phyloP scores from a whole-genome alignment of 208 protist species.

The Trypanosoma caninum region DNA sequence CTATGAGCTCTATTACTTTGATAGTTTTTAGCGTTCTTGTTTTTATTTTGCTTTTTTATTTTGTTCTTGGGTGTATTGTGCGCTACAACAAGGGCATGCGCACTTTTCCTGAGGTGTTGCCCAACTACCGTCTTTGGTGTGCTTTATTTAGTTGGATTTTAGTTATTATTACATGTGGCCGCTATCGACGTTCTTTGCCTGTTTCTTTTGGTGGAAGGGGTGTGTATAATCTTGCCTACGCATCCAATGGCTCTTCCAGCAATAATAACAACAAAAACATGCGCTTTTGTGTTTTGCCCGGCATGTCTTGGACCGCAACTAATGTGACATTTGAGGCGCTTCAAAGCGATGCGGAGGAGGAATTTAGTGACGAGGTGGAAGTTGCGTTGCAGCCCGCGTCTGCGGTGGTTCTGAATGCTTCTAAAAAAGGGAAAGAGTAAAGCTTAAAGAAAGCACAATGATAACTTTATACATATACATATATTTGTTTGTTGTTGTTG shows the following conservation, averaged over 20 bases:
- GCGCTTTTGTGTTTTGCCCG: slow-evolving; percentile 24
- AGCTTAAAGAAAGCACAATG: background rate
- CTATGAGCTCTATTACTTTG: too few relatives aligned
- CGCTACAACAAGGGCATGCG: slow-evolving; percentile 72
- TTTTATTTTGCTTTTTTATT: too few relatives aligned
- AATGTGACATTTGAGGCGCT: slow-evolving; percentile 52
- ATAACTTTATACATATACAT: slow-evolving; percentile 8
- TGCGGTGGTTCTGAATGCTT: slow-evolving; percentile 23
- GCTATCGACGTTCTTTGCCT: too few relatives aligned
- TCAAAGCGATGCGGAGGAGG: slow-evolving; percentile 44
- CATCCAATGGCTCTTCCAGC: background rate
- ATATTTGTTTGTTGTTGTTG: too few relatives aligned
- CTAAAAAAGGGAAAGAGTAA: background rate
- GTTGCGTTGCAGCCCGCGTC: slow-evolving; percentile 34
- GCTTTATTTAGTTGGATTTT: slow-evolving; percentile 22
- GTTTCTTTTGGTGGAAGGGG: too few relatives aligned
- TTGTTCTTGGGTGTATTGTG: slow-evolving; percentile 60
- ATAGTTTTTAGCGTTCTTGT: too few relatives aligned
- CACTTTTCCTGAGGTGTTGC: slow-evolving; percentile 67
- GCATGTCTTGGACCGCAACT: slow-evolving; percentile 20
- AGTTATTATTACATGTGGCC: slow-evolving; percentile 46
- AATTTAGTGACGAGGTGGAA: slow-evolving; percentile 21
- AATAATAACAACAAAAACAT: slow-evolving; percentile 2
- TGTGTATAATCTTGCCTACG: too few relatives aligned
- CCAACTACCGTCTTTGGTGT: slow-evolving; percentile 78